Evolutionary conservation across 192 early-diverging fungal species (phyloP).

Genomic region (Anaeromyces robustus): DNA sequence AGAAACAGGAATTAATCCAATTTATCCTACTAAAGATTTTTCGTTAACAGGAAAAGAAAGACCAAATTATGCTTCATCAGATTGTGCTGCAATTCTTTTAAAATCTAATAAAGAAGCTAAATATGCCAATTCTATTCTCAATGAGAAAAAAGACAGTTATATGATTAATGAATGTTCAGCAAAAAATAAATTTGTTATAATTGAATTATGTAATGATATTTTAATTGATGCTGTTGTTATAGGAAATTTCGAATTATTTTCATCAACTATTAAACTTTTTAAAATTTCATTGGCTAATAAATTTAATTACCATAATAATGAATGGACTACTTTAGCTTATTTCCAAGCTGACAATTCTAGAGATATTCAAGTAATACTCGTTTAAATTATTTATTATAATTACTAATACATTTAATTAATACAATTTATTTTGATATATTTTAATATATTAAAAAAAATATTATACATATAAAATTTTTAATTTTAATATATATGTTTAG

Average conservation of each 20-base stretch:
- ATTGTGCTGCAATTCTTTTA: constrained; percentile 82
- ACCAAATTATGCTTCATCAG: constrained; percentile 91
- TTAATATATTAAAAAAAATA: constrained; percentile 1
- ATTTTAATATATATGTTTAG: constrained; percentile 25
- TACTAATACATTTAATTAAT: too few species aligned
- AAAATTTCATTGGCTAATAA: constrained; percentile 55
- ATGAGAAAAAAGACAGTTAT: constrained; percentile 85
- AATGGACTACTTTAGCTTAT: constrained; percentile 67
- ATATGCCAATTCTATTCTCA: constrained; percentile 63
- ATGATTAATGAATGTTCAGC: constrained; percentile 78
- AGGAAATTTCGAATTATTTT: constrained; percentile 96
- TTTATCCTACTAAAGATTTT: neutral
- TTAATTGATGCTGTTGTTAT: constrained; percentile 75
- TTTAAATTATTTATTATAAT: too few species aligned
- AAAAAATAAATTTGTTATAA: constrained; percentile 59
- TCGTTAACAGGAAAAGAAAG: constrained; percentile 37
- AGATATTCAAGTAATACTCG: constrained; percentile 41
- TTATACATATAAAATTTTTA: neutral
- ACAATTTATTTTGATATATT: too few species aligned
- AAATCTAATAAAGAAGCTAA: constrained; percentile 72
- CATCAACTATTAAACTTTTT: constrained; percentile 79
- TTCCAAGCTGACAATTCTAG: constrained; percentile 75
- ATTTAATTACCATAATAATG: constrained; percentile 17
- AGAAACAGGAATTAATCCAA: neutral
- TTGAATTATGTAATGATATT: constrained; percentile 90